A percentile compares a stretch with the other conserved stretches of the same genome.
phyloP scores from a whole-genome alignment of 495 filamentous ascomycete species.

The Penicillium taxi region DNA sequence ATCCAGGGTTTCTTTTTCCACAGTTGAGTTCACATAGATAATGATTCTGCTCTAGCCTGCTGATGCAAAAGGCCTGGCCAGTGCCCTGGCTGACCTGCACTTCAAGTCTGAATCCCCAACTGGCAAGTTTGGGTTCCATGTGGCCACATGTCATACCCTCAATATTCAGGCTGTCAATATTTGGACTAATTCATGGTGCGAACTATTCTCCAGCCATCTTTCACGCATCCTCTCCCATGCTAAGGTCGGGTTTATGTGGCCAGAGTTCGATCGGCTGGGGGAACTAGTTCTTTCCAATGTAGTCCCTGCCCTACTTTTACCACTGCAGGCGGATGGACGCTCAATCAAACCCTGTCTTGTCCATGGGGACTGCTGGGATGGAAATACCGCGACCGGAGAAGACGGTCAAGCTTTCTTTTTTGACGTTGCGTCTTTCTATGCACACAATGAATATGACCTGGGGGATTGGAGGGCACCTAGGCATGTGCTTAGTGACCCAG shows the following conservation, averaged over 20 bases:
- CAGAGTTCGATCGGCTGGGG: too few species aligned
- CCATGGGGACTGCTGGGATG: slow-evolving; percentile 8
- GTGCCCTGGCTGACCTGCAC: too few species aligned
- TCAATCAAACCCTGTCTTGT: slow-evolving; percentile 3
- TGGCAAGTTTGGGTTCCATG: slow-evolving; percentile 8
- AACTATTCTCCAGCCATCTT: background rate
- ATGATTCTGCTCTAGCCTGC: too few species aligned
- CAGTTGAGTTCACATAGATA: too few species aligned
- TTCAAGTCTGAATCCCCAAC: slow-evolving; percentile 6
- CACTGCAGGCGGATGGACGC: slow-evolving; percentile 1
- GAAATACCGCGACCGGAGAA: background rate
- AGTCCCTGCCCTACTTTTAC: slow-evolving; percentile 3
- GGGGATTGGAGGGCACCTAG: too few species aligned
- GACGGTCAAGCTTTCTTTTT: background rate
- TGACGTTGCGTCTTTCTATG: background rate
- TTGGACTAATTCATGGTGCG: background rate
- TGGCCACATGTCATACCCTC: slow-evolving; percentile 2
- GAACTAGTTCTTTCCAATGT: background rate
- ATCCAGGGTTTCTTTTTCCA: too few species aligned
- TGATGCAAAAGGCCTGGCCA: too few species aligned
- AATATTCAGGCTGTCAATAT: too few species aligned
- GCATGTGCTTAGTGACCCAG: too few species aligned
- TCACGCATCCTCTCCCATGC: too few species aligned
- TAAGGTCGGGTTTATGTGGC: slow-evolving; percentile 1
- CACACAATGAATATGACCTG: slow-evolving; percentile 1